Conservation (phyloP, 2,329 filamentous ascomycete species). For the Trichoderma polysporum region DNA sequence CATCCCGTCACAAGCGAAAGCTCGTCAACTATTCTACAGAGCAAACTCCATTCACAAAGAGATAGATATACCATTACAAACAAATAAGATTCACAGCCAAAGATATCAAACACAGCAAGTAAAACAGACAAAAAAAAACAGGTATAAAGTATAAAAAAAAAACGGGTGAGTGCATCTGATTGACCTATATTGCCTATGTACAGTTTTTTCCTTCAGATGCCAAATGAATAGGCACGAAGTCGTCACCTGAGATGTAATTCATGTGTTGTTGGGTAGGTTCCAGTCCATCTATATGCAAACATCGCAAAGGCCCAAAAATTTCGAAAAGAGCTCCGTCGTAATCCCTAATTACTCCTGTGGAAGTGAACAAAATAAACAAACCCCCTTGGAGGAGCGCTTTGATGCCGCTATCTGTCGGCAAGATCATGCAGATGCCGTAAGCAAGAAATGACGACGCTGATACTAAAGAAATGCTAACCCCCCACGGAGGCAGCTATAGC, state of each 20-base stretch:
- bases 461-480: conserved; percentile 18
- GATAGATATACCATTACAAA: background rate
- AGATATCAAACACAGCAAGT: background rate
- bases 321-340: conserved; percentile 33
- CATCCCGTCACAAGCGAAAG: background rate
- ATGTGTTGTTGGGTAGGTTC: conserved; percentile 27
- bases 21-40: background rate
- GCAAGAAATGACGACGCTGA: conserved; percentile 22
- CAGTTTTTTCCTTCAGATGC: conserved; percentile 17
- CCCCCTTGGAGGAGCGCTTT: conserved; percentile 17
- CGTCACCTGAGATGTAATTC: conserved; percentile 22
- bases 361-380: conserved; percentile 28
- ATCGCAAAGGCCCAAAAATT: conserved; percentile 28
- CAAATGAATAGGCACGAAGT: background rate
- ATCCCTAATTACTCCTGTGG: conserved; percentile 23
- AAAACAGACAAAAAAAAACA: background rate
- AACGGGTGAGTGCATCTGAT: conserved; percentile 21
- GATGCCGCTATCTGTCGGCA: conserved; percentile 20
- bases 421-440: conserved; percentile 20
- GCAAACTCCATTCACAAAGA: background rate
- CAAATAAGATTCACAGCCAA: background rate
- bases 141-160: background rate
- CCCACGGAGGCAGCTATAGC: background rate
- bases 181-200: conserved; percentile 23
- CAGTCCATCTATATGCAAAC: conserved; percentile 38